These are phyloP conservation scores for Aspergillus bertholletiae DNA, from an alignment of 495 filamentous ascomycete species.

Conservation along the genomic window DNA sequence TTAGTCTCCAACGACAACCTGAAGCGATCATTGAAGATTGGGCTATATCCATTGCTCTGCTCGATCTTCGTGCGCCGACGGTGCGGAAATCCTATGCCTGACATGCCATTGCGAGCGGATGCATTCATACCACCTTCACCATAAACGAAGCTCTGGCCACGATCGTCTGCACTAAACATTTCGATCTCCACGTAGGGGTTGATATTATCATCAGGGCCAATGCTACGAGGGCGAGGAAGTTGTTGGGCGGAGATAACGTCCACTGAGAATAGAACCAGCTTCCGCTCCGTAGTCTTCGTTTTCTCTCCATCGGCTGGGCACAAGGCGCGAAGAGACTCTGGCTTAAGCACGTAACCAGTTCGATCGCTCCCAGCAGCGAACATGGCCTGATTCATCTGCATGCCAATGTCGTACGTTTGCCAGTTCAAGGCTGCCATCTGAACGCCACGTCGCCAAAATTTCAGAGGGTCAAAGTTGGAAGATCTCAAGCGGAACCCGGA, in stretches of 20 bases:
- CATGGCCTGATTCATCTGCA: conserved; percentile 97
- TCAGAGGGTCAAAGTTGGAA: conserved; percentile 87
- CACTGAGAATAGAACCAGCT: conserved; percentile 77
- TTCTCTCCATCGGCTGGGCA: conserved; percentile 39
- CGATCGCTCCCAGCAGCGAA: conserved; percentile 88
- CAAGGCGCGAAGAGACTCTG: conserved; percentile 69
- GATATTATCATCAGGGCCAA: conserved; percentile 67
- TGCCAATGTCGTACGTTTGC: conserved; percentile 93
- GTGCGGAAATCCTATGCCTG: conserved; percentile 71
- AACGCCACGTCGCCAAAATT: conserved; percentile 90
- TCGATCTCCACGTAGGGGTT: conserved; percentile 95
- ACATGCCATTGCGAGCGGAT: conserved; percentile 64
- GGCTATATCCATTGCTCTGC: conserved; percentile 87
- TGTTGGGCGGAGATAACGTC: conserved; percentile 93
- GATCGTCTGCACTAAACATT: conserved; percentile 91
- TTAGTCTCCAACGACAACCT: conserved; percentile 79
- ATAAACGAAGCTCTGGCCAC: conserved; percentile 57
- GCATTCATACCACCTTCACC: conserved; percentile 69
- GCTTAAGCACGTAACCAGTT: conserved; percentile 91
- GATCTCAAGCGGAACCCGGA: conserved; percentile 74
- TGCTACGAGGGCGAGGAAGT: conserved; percentile 73
- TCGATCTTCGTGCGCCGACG: conserved; percentile 74
- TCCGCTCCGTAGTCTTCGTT: conserved; percentile 52
- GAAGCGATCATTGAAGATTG: conserved; percentile 73
- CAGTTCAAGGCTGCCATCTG: conserved; percentile 97